Percentiles rank a stretch among this genome's conserved stretches.
Evolutionary conservation across 164 flowering plant species (phyloP).

Genomic region (Aristolochia californica): DNA sequence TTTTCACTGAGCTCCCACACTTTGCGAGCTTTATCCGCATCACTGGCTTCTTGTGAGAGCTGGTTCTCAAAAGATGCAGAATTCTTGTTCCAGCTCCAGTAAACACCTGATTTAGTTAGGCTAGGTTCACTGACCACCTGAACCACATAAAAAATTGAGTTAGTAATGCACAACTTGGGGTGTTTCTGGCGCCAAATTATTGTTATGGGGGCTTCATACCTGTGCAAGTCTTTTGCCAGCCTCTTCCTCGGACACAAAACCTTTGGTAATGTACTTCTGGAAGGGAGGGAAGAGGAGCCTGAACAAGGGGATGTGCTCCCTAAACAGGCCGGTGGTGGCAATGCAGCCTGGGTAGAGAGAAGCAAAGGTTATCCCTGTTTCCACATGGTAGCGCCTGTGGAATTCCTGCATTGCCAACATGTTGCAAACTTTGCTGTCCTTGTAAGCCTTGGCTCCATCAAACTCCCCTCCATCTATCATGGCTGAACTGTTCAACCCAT

Average conservation of each 20-base stretch:
- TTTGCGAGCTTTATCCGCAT: conserved; percentile 77
- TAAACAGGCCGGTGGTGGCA: conserved; percentile 83
- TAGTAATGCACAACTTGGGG: not conserved
- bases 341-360: conserved; percentile 99
- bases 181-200: not conserved
- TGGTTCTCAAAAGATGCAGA: conserved; percentile 93
- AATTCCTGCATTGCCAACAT: conserved; percentile 99
- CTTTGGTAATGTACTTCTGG: conserved; percentile 97
- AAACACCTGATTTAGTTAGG: conserved; percentile 93
- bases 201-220: conserved; percentile 18
- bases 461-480: conserved; percentile 95
- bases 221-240: conserved; percentile 90
- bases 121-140: conserved; percentile 92
- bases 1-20: conserved; percentile 97
- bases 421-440: conserved; percentile 99
- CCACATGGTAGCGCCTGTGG: conserved; percentile 91
- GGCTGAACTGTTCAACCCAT: conserved; percentile 67
- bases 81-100: conserved; percentile 99
- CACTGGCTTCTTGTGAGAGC: conserved; percentile 89
- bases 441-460: conserved; percentile 98
- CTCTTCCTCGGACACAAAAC: conserved; percentile 85
- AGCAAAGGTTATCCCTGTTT: conserved; percentile 80
- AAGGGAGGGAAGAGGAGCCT: conserved; percentile 93
- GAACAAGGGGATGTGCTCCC: conserved; percentile 90
- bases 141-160: not conserved